These are phyloP conservation scores for Lactarius pseudohatsudake DNA, from an alignment of 768 basidiomycete genomes.

Conservation along the genomic window DNA sequence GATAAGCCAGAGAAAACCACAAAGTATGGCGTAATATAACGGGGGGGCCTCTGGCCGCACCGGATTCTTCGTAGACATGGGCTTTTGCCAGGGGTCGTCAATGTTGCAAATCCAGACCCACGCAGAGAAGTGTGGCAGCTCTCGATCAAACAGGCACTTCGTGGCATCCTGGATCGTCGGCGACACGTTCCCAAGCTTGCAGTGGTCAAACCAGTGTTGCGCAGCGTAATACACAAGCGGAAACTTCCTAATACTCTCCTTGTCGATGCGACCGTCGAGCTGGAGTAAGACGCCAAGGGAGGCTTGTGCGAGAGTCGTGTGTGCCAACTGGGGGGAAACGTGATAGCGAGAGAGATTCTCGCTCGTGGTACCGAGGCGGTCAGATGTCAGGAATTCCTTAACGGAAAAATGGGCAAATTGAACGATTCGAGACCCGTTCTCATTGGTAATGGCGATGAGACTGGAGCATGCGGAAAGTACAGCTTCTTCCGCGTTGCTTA, in stretches of 20 bases:
- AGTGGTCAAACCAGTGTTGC: not conserved
- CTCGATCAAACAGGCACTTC: not conserved
- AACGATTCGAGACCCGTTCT: no score
- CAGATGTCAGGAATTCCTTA: constrained; percentile 1
- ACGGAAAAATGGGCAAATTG: not conserved
- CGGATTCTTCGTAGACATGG: not conserved
- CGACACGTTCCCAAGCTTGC: not conserved
- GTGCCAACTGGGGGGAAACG: not conserved
- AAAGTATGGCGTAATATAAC: not conserved
- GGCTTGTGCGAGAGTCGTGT: not conserved
- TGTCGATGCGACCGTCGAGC: not conserved
- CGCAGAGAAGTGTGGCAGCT: not conserved
- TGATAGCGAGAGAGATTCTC: not conserved
- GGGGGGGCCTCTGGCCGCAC: not conserved
- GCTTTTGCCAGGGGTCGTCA: not conserved
- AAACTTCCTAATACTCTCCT: not conserved
- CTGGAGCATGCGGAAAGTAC: not conserved
- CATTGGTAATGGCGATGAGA: not conserved
- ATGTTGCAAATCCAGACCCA: constrained; percentile 1
- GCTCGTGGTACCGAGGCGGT: not conserved
- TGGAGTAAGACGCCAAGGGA: not conserved
- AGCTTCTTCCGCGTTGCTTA: not conserved
- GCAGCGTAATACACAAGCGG: constrained; percentile 1
- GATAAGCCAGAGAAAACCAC: not conserved
- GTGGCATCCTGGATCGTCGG: not conserved